Percentiles rank a stretch among this genome's conserved stretches.
Conservation (phyloP, 495 filamentous ascomycete species). For the Diplogelasinospora grovesii region DNA sequence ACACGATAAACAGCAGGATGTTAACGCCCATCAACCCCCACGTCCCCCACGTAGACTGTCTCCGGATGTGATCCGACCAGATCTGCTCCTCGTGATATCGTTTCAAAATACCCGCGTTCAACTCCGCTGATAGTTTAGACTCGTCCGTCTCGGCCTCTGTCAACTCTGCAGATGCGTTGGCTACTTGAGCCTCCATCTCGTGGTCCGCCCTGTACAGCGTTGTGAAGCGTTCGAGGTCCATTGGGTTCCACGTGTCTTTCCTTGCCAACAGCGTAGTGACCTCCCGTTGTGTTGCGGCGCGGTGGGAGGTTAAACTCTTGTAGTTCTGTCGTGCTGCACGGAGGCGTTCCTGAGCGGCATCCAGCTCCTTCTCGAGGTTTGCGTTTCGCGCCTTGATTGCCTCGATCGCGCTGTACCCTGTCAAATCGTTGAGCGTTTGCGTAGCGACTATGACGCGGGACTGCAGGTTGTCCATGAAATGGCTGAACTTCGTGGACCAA, state of each 20-base stretch:
- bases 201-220: slow-evolving; percentile 87
- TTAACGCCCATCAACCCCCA: slow-evolving; percentile 98
- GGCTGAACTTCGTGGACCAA: slow-evolving; percentile 64
- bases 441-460: slow-evolving; percentile 76
- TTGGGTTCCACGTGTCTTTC: slow-evolving; percentile 83
- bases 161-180: slow-evolving; percentile 62
- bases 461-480: slow-evolving; percentile 83
- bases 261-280: slow-evolving; percentile 89
- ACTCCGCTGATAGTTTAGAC: slow-evolving; percentile 62
- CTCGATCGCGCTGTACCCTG: slow-evolving; percentile 92
- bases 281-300: slow-evolving; percentile 86
- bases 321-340: slow-evolving; percentile 67
- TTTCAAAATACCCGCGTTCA: slow-evolving; percentile 73
- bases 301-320: slow-evolving; percentile 66
- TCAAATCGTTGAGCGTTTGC: slow-evolving; percentile 85
- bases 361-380: slow-evolving; percentile 59
- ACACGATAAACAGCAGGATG: slow-evolving; percentile 76
- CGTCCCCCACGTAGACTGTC: slow-evolving; percentile 96
- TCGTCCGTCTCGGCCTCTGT: slow-evolving; percentile 68
- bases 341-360: slow-evolving; percentile 55
- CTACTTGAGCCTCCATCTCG: slow-evolving; percentile 81
- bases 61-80: slow-evolving; percentile 93
- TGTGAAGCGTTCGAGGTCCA: slow-evolving; percentile 92
- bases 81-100: slow-evolving; percentile 99
- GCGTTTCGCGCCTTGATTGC: slow-evolving; percentile 70